Evolutionary conservation across 2,329 filamentous ascomycete species (phyloP), one percentile per base, ranked within the genome.

Genomic region (Ampelomyces quisqualis): DNA sequence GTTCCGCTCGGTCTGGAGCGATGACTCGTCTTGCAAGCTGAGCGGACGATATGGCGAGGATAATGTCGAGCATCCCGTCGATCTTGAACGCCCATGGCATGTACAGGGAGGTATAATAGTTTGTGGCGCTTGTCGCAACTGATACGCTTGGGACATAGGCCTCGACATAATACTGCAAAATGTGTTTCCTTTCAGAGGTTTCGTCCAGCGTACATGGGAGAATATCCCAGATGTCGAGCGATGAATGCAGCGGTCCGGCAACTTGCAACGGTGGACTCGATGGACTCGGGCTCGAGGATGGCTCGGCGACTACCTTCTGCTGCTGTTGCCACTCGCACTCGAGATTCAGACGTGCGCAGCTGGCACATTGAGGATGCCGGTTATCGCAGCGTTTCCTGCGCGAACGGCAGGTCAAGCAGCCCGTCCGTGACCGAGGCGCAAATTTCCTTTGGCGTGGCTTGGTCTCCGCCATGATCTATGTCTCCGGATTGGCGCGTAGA

Each of bases 101-200:
- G 32, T 68, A 68, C 8, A 67, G 47, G 4, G 49, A 50, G 2
- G 60, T 68, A 39, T 67, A 68, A 41, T 66, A 68, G 40, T 62
- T 65, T 2, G 59, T 59, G 7, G 60, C 49, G n/a, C 57, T 67
- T 7, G 55, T 57, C 10, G 64, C 64, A 13, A 68, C 61, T 11
- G 63, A 65, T 8, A 68, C 58, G 41, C 64, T 67, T 29, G 63
- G 64, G 19, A 68, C 62, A 21, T 62, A 66, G 7, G 58, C 62
- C 32, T 67, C 60, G 34, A 64, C 48, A 43, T 67, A 68, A 41
- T 68, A 68, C 32, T 58, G 57, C 7, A 68, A 45, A 0, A 68
- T 40, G 26, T 66, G 59, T 36, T 60, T 60, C 14, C 46, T 45
- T 27, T 65, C 58, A 5, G 55, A 50, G 3, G 45, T 44, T 22